A percentile compares a stretch with the other conserved stretches of the same genome.
Evolutionary conservation across 495 filamentous ascomycete species (phyloP).

Genomic region (Bacidia gigantensis): DNA sequence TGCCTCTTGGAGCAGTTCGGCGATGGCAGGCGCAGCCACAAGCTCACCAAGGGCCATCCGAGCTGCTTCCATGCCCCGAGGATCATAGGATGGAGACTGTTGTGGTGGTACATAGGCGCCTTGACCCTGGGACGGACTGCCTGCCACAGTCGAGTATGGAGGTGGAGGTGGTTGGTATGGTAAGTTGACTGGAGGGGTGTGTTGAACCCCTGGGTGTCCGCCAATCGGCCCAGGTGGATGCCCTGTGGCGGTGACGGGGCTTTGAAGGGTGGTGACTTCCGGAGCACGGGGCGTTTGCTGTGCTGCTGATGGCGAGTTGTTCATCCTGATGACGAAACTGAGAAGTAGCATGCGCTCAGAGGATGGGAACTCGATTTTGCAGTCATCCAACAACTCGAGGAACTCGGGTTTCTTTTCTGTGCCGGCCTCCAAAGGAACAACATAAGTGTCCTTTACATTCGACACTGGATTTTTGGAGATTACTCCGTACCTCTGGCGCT

Average conservation of each 20-base stretch:
- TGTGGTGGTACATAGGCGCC: conserved; percentile 16
- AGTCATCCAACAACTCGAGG: conserved; percentile 61
- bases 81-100: conserved; percentile 20
- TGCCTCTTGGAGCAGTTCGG: conserved; percentile 53
- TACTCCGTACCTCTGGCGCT: conserved; percentile 68
- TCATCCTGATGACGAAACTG: conserved; percentile 58
- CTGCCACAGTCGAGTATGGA: conserved; percentile 1
- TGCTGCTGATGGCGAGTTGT: conserved; percentile 32
- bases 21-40: conserved; percentile 46
- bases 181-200: conserved; percentile 6
- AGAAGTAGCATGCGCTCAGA: conserved; percentile 60
- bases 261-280: conserved; percentile 25
- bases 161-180: conserved; percentile 8
- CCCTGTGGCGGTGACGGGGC: conserved; percentile 36
- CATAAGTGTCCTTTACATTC: conserved; percentile 65
- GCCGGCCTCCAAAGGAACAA: conserved; percentile 59
- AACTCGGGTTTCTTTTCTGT: conserved; percentile 50
- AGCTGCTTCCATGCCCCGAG: conserved; percentile 35
- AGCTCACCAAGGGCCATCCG: conserved; percentile 45
- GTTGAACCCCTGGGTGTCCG: conserved; percentile 11
- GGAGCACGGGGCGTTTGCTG: conserved; percentile 32
- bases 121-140: conserved; percentile 14
- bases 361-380: conserved; percentile 49
- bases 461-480: conserved; percentile 50
- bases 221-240: conserved; percentile 16